Evolutionary conservation across 2,329 filamentous ascomycete species (phyloP).

Genomic region (Colletotrichum musae): DNA sequence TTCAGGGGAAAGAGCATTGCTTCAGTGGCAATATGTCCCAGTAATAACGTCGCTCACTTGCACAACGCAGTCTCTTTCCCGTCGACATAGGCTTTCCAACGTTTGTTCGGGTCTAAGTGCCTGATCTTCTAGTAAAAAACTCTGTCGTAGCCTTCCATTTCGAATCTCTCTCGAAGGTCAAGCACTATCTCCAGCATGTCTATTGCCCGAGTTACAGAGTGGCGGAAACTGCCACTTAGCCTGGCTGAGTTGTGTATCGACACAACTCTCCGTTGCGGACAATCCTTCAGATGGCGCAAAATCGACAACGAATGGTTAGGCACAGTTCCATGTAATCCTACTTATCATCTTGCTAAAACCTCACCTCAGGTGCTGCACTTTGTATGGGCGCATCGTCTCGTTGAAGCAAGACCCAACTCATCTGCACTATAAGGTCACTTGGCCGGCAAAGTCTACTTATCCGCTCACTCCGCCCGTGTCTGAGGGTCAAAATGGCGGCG

Average conservation of each 20-base stretch:
- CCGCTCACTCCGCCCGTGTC: slow-evolving; percentile 36
- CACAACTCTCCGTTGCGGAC: slow-evolving; percentile 93
- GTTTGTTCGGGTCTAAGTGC: too few species aligned
- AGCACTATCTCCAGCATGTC: slow-evolving; percentile 48
- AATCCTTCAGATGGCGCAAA: slow-evolving; percentile 96
- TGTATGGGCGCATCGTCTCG: slow-evolving; percentile 87
- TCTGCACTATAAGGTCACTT: slow-evolving; percentile 85
- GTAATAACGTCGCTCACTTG: slow-evolving; percentile 12
- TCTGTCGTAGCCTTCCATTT: not conserved
- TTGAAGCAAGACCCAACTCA: slow-evolving; percentile 85
- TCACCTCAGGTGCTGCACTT: slow-evolving; percentile 77
- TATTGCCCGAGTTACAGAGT: slow-evolving; percentile 74
- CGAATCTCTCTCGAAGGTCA: not conserved
- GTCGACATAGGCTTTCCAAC: too few species aligned
- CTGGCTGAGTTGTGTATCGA: slow-evolving; percentile 93
- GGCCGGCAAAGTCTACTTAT: slow-evolving; percentile 54
- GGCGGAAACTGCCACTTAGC: slow-evolving; percentile 88
- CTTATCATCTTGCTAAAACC: not conserved
- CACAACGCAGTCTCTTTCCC: not conserved
- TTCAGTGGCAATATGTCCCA: not conserved
- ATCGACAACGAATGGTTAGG: slow-evolving; percentile 85
- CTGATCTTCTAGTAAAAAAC: too few species aligned
- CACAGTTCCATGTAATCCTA: not conserved
- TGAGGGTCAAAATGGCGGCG: slow-evolving; percentile 53
- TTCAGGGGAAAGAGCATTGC: slow-evolving; percentile 19